Base-by-base conservation (phyloP, 768 basidiomycete genomes). In the Boletus coccyginus region DNA sequence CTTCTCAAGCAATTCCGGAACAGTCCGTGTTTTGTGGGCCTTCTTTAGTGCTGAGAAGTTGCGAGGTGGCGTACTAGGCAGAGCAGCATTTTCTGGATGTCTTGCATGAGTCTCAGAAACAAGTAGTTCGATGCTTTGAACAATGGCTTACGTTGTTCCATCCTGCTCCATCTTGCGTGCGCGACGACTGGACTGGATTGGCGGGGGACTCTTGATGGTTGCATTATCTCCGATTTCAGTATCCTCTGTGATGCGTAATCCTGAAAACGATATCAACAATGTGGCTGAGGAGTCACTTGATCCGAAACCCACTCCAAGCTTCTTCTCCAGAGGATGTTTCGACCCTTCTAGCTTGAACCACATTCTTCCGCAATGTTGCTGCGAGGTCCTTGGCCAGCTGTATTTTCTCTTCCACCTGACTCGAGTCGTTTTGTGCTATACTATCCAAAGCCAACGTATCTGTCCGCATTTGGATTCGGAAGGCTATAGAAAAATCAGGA, bases 191-290 rank as follows among this genome's bases (percentile, higher is more conserved):
- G 81, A 78, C 47, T 81, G 75, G 46, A 73, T 54, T 13, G 75
- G 61, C 1, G 73, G 74, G 11, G 86, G 81, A 46, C 72, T 78
- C 72, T 88, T 93, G 63, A 96, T 83, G 3, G 85, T 78, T 1
- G 87, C 82, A 64, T 98, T 97, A 52, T 87, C 84, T 7, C 94
- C 95, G 9, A 96, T 75, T 64, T 97, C 95, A 0, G 92, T 95
- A 52, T 94, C 80, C 42, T 84, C 73, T 4, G 87, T 93, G 44
- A 96, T 77, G 40, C 82, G 81, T 32, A 97, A 68, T 55, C 79
- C 92, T 93, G 62, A 6, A n/a, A 42, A 21, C 21, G n/a, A 36
- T 35, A 35, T 60, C 39, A 44, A 43, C 13, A 11, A 13, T 29
- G 17, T 17, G 9, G 9, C 3, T 29, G 8, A 32, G 19, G 49